These are phyloP conservation scores for Phytophthora citricola DNA, from an alignment of 352 stramenopile species.

Conservation along the genomic window DNA sequence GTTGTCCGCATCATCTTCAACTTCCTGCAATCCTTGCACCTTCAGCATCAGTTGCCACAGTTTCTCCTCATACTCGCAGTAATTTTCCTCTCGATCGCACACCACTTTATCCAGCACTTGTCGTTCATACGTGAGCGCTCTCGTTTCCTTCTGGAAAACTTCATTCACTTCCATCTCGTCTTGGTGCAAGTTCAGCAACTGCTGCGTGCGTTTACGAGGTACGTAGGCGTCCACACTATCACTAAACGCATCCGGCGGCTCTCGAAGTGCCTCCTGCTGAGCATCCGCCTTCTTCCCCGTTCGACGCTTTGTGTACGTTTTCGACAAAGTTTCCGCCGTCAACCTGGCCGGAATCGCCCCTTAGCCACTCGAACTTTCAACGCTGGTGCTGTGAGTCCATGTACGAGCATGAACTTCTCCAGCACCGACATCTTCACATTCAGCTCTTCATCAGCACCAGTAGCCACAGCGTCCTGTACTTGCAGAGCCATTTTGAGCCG, in stretches of 20 bases:
- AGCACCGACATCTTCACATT: conserved; percentile 21
- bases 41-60: conserved; percentile 27
- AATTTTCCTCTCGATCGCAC: conserved; percentile 59
- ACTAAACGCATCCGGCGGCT: conserved; percentile 45
- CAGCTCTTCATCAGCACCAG: background rate
- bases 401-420: conserved; percentile 23
- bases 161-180: conserved; percentile 47
- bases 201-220: conserved; percentile 41
- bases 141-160: conserved; percentile 48
- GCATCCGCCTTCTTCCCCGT: conserved; percentile 36
- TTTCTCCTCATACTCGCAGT: conserved; percentile 37
- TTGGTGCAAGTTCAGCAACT: conserved; percentile 56
- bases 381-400: conserved; percentile 11
- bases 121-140: conserved; percentile 53
- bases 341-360: conserved; percentile 1
- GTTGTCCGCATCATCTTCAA: background rate
- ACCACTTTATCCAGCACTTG: conserved; percentile 60
- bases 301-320: conserved; percentile 49
- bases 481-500: background rate
- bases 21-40: conserved; percentile 18
- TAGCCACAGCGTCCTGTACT: background rate
- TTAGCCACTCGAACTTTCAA: conserved; percentile 2
- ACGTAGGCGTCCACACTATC: conserved; percentile 63
- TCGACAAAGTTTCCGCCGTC: conserved; percentile 32
- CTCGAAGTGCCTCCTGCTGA: conserved; percentile 43